Evolutionary conservation across 352 stramenopile species (phyloP), one percentile per base, ranked within the genome.

Genomic region (Phytopythium montanum): DNA sequence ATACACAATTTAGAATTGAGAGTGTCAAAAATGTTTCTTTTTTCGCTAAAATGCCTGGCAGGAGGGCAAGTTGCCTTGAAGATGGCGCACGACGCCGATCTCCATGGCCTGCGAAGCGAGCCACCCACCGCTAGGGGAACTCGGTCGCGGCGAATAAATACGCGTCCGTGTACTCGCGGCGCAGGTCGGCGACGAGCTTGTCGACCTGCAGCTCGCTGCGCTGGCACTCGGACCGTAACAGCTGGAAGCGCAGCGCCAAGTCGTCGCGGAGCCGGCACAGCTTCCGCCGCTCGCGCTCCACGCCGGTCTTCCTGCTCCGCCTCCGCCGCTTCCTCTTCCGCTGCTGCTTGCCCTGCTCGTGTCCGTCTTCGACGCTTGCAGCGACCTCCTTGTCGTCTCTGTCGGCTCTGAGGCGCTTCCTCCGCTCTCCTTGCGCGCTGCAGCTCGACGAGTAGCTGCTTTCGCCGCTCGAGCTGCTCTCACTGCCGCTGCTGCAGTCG

Each of bases 161-260:
- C 34, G 75, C 75, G 59, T 89, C 75, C 25, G 70, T 63, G 66
- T 90, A 90, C 65, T 90, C 75, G 56, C 76, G 77, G 12, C 74
- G 73, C 33, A 93, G 59, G 29, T 90, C 70, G 13, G 59, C 61
- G 44, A 88, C 58, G 12, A 82, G 50, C 54, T 76, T 69, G 46
- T 88, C 75, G 54, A 85, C 61, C 29, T 85, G 44, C 65, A 93
- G 70, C 44, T 89, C 65, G 34, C 65, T 74, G 50, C 74, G 68
- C 51, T 66, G 59, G 68, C 73, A 76, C 64, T 91, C 76, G 9
- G 81, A 87, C 57, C 88, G 59, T 42, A 89, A 59, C 21, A 93
- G 61, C 55, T 88, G 68, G 41, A 88, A 88, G 19, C 69, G 68
- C 46, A 88, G 63, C 18, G 66, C 72, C 38, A 89, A 51, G 14